Conservation (phyloP, 2,329 filamentous ascomycete species). For the Penicillium sp. region DNA sequence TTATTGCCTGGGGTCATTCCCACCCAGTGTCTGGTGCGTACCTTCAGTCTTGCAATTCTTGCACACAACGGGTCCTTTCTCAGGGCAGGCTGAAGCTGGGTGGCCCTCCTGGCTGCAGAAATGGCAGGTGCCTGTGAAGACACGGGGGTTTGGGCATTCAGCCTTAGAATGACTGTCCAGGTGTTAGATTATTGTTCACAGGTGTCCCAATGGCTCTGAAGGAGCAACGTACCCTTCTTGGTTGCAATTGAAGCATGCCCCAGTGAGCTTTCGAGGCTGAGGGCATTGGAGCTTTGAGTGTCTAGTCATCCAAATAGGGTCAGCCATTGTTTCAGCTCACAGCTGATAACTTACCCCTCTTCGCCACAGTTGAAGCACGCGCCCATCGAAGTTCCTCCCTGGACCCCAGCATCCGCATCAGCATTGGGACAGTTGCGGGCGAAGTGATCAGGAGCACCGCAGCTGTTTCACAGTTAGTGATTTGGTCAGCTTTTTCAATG, state of each 20-base stretch:
- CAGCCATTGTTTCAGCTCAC: not conserved
- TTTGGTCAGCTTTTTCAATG: not conserved
- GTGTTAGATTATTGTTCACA: not conserved
- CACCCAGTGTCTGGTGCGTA: slow-evolving; percentile 16
- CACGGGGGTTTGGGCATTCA: slow-evolving; percentile 45
- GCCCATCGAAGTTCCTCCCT: slow-evolving; percentile 19
- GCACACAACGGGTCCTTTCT: slow-evolving; percentile 42
- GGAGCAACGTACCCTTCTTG: slow-evolving; percentile 33
- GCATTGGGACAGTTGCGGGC: slow-evolving; percentile 42
- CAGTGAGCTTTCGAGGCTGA: slow-evolving; percentile 44
- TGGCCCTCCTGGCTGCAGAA: slow-evolving; percentile 47
- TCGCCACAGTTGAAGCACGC: slow-evolving; percentile 15
- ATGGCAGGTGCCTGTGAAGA: slow-evolving; percentile 47
- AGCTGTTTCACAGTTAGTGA: slow-evolving; percentile 26
- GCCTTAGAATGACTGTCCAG: slow-evolving; percentile 21
- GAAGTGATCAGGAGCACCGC: slow-evolving; percentile 37
- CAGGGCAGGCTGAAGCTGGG: slow-evolving; percentile 43
- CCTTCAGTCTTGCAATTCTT: slow-evolving; percentile 47
- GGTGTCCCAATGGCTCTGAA: too few relatives aligned
- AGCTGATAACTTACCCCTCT: slow-evolving; percentile 8
- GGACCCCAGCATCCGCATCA: not conserved
- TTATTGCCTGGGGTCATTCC: not conserved
- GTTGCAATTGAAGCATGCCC: slow-evolving; percentile 44
- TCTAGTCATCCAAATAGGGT: not conserved
- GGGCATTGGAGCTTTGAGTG: slow-evolving; percentile 36